Evolutionary conservation across 2,329 filamentous ascomycete genomes (phyloP), one percentile per base, ranked within the genome.

Genomic region (Nectriaceae sp.): DNA sequence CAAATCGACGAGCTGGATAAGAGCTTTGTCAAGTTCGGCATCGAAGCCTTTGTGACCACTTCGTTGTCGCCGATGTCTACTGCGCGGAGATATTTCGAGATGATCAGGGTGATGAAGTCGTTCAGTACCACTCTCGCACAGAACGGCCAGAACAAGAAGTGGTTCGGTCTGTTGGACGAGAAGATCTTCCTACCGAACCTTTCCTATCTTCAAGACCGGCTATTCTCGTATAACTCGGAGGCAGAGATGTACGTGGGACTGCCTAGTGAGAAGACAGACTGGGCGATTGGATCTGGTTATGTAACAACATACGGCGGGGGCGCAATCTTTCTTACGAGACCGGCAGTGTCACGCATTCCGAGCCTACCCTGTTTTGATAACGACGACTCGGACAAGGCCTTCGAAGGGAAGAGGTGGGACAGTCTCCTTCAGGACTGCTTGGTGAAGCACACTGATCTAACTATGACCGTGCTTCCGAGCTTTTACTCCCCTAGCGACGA

Each of bases 111-210:
- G 18, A 56, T 74, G 33, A 63, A 65, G 36, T 59, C 60, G 4
- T 66, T 69, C 37, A 61, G 59, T 4, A 66, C 63, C 3, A 65
- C 62, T 4, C 54, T 75, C 4, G 63, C 64, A 2, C 65, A 65
- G 5, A 67, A 65, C 13, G 70, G 68, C 4, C 60, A 66, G 18
- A 53, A 58, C 38, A 75, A 74, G 64, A 64, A 59, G 37, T 76
- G 72, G 64, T 70, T 71, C 31, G 74, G 67, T 1, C 61, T 78
- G 1, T 54, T 78, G 2, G 75, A 78, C 24, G 74, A 77, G 52
- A 69, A 72, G 45, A 63, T 76, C 41, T 78, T 78, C 56, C 67
- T 78, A 40, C 74, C 75, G 1, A 71, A 70, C 31, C 56, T 76
- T 24, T 59, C 63, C 1, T 62, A 67, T 36, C 68, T 78, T 8